Conservation (phyloP, 176 grass and related monocot genomes). For the Paspalum notatum region DNA sequence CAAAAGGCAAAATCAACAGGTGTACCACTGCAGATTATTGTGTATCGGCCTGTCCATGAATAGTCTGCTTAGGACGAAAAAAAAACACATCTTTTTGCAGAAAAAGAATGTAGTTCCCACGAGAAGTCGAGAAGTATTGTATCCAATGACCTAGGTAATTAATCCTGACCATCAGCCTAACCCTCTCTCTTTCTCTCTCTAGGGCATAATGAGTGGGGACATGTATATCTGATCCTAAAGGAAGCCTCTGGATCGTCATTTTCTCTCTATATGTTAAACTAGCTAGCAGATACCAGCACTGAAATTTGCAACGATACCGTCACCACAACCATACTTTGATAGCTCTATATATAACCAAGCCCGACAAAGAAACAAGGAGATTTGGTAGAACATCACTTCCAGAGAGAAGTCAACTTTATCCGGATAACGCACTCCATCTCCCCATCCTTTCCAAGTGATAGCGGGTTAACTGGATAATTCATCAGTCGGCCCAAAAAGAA, state of each 20-base stretch:
- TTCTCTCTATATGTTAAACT: background rate
- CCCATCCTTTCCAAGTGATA: conserved; percentile 1
- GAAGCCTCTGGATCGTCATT: background rate
- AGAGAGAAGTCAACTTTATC: conserved; percentile 51
- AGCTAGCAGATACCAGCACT: background rate
- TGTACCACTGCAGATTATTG: no score
- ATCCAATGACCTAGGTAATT: background rate
- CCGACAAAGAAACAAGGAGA: conserved; percentile 23
- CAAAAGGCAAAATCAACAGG: conserved; percentile 10
- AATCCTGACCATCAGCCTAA: background rate
- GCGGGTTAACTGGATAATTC: conserved; percentile 37
- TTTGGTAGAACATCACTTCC: conserved; percentile 45
- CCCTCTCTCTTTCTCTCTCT: background rate
- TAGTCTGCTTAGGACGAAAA: background rate
- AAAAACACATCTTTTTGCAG: background rate
- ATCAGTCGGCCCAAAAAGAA: conserved; percentile 14
- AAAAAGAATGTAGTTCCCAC: background rate
- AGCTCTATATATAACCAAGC: background rate
- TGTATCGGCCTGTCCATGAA: no score
- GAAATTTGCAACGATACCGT: conserved; percentile 20
- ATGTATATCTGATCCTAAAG: background rate
- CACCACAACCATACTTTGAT: background rate
- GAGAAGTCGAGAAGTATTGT: background rate
- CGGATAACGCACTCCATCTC: conserved; percentile 27
- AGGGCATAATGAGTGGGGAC: background rate